Evolutionary conservation across 805 yeast genomes (phyloP).

Genomic region (Ogataea sp.): DNA sequence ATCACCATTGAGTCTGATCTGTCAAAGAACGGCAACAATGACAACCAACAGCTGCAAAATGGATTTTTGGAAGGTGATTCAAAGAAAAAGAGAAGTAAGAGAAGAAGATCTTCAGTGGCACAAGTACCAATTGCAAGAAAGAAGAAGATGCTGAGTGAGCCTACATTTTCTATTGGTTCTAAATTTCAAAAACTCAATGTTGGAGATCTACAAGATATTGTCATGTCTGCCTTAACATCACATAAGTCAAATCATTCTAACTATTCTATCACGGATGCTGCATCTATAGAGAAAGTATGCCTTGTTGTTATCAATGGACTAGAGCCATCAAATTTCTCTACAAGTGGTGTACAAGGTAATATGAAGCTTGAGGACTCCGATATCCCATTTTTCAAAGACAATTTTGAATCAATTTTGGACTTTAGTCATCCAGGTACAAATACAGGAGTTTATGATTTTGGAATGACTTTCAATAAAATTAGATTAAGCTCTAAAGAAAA

Average conservation of each 20-base stretch:
- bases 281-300: conserved; percentile 44
- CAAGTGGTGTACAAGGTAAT: conserved; percentile 10
- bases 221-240: conserved; percentile 28
- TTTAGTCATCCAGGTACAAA: conserved; percentile 60
- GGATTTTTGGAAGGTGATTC: too few relatives aligned
- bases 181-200: conserved; percentile 10
- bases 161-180: not conserved
- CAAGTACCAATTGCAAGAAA: conserved; percentile 15
- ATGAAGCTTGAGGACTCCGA: conserved; percentile 2
- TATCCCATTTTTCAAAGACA: conserved; percentile 24
- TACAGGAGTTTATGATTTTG: conserved; percentile 43
- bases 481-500: conserved; percentile 49
- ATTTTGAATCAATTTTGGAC: conserved; percentile 39
- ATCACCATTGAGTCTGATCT: too few relatives aligned
- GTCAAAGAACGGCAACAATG: too few relatives aligned
- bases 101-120: conserved; percentile 34
- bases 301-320: conserved; percentile 63
- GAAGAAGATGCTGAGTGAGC: conserved; percentile 25
- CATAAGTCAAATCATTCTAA: conserved; percentile 13
- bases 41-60: too few relatives aligned
- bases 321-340: conserved; percentile 32
- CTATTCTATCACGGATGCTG: conserved; percentile 40
- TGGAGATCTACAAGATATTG: conserved; percentile 38
- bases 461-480: conserved; percentile 44
- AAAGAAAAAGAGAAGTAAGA: conserved; percentile 14